Evolutionary conservation across 2,329 filamentous ascomycete species (phyloP).

Genomic region (Neurospora sp.): DNA sequence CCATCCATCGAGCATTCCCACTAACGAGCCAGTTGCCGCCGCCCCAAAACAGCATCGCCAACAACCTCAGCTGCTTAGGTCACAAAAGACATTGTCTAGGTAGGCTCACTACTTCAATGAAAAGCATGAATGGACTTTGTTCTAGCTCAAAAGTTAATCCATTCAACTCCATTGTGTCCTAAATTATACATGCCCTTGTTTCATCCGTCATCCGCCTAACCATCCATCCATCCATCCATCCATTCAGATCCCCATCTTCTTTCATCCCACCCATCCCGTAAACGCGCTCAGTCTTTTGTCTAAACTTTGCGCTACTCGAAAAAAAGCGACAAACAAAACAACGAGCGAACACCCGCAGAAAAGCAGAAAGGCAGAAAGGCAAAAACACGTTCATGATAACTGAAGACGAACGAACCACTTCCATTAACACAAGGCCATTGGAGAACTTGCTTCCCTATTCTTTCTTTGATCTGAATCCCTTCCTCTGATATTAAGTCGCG

Average conservation of each 20-base stretch:
- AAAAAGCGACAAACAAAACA: background rate
- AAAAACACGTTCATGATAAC: background rate
- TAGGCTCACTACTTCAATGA: too few relatives aligned
- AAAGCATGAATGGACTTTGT: background rate
- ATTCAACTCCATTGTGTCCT: background rate
- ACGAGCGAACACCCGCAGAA: background rate
- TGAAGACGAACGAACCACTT: background rate
- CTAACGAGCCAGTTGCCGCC: too few relatives aligned
- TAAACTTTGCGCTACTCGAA: background rate
- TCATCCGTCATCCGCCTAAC: background rate
- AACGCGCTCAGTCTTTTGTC: background rate
- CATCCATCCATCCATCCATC: background rate
- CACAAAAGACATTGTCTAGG: background rate
- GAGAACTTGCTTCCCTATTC: background rate
- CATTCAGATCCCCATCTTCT: background rate
- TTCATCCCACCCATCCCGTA: background rate
- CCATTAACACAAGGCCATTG: background rate
- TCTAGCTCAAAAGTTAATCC: background rate
- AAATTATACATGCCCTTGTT: background rate
- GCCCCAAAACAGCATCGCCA: background rate
- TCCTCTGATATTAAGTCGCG: background rate
- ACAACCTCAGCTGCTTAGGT: background rate
- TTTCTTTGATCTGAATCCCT: background rate
- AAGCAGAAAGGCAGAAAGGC: background rate
- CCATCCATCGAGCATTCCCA: too few relatives aligned